phyloP scores from a whole-genome alignment of 352 stramenopile genomes.

The Phytopythium delawarense region DNA sequence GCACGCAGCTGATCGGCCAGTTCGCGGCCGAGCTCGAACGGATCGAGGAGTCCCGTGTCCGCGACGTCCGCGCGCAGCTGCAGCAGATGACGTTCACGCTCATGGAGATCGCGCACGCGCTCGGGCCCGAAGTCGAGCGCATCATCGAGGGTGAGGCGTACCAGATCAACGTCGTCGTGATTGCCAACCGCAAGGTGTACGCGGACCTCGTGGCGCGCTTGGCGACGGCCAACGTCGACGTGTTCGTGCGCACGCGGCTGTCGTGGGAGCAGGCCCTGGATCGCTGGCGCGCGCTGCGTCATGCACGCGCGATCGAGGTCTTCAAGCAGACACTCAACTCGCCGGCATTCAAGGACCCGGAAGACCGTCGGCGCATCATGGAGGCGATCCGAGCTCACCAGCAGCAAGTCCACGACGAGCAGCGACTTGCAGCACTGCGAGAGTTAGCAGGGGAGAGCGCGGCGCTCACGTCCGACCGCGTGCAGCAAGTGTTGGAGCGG shows the following conservation, averaged over 20 bases:
- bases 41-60: slow-evolving; percentile 49
- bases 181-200: slow-evolving; percentile 74
- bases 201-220: slow-evolving; percentile 67
- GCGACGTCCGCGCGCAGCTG: slow-evolving; percentile 34
- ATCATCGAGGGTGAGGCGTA: slow-evolving; percentile 70
- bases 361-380: slow-evolving; percentile 52
- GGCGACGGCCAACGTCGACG: slow-evolving; percentile 59
- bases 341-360: slow-evolving; percentile 62
- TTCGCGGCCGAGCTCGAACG: slow-evolving; percentile 46
- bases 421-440: slow-evolving; percentile 42
- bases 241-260: slow-evolving; percentile 46
- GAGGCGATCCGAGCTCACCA: slow-evolving; percentile 51
- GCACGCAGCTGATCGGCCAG: slow-evolving; percentile 29
- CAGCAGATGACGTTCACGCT: slow-evolving; percentile 40
- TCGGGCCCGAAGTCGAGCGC: slow-evolving; percentile 63
- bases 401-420: slow-evolving; percentile 37
- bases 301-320: slow-evolving; percentile 59
- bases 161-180: slow-evolving; percentile 81
- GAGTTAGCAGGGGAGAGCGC: slow-evolving; percentile 37
- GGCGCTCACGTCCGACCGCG: slow-evolving; percentile 36
- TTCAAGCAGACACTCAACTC: slow-evolving; percentile 65
- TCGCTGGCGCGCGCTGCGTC: slow-evolving; percentile 70
- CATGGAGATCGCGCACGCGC: slow-evolving; percentile 62
- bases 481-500: slow-evolving; percentile 32
- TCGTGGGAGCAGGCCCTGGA: slow-evolving; percentile 59